phyloP scores from a whole-genome alignment of 257 asterid genomes.

The Asclepias syriaca region DNA sequence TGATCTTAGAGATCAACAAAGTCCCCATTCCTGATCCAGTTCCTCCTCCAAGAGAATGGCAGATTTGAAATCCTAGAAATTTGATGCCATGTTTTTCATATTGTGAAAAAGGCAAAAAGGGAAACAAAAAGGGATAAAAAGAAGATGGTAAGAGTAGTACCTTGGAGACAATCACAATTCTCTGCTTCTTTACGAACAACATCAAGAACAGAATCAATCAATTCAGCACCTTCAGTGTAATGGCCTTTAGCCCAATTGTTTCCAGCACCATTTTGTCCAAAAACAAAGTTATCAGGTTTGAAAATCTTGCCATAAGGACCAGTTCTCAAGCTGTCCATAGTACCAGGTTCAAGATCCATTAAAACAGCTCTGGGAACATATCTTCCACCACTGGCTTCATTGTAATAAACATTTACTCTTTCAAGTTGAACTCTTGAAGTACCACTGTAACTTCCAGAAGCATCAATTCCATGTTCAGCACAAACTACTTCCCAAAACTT shows the following conservation, averaged over 20 bases:
- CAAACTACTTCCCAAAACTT: slow-evolving; percentile 78
- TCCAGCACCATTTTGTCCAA: slow-evolving; percentile 69
- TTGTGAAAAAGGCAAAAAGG: neutral
- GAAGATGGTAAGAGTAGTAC: slow-evolving; percentile 42
- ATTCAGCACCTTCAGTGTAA: slow-evolving; percentile 71
- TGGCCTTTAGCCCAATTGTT: slow-evolving; percentile 78
- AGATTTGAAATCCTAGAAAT: slow-evolving; percentile 54
- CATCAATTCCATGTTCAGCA: slow-evolving; percentile 58
- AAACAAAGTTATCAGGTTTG: slow-evolving; percentile 64
- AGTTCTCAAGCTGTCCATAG: slow-evolving; percentile 67
- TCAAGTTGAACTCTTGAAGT: slow-evolving; percentile 45
- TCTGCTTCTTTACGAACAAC: slow-evolving; percentile 75
- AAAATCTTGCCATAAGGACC: slow-evolving; percentile 62
- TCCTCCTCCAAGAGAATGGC: slow-evolving; percentile 73
- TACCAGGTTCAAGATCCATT: slow-evolving; percentile 73
- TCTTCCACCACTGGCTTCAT: slow-evolving; percentile 71
- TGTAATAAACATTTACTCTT: slow-evolving; percentile 64
- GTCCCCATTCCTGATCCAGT: slow-evolving; percentile 83
- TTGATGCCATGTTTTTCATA: neutral
- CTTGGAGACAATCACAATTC: slow-evolving; percentile 71
- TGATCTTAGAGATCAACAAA: slow-evolving; percentile 58
- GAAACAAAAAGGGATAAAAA: too few species aligned
- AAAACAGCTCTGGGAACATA: slow-evolving; percentile 66
- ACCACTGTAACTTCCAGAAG: slow-evolving; percentile 42
- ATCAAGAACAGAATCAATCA: slow-evolving; percentile 66